These are phyloP conservation scores for Hyaloscypha bicolor DNA, from an alignment of 495 filamentous ascomycete species.

Conservation along the genomic window DNA sequence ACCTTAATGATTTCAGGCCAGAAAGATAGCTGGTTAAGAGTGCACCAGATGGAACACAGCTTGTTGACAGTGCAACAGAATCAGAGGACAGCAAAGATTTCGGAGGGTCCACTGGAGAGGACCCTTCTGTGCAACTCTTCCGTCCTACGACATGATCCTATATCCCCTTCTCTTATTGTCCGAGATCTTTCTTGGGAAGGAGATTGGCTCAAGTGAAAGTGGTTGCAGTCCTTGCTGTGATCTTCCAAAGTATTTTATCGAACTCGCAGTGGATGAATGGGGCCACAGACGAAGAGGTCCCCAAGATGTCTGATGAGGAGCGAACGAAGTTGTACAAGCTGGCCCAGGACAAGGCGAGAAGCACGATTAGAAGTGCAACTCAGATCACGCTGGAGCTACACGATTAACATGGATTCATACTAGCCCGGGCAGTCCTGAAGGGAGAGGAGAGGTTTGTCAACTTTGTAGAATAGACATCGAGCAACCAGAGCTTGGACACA, in stretches of 20 bases:
- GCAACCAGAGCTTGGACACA: background rate
- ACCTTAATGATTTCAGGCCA: slow-evolving; percentile 54
- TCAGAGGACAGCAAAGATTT: slow-evolving; percentile 45
- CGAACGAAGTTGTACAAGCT: slow-evolving; percentile 38
- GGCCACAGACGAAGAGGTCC: background rate
- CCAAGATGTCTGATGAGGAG: background rate
- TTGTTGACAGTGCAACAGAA: slow-evolving; percentile 8
- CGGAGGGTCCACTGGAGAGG: too few relatives aligned
- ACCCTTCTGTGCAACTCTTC: too few relatives aligned
- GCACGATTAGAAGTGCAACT: slow-evolving; percentile 38
- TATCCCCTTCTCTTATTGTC: too few relatives aligned
- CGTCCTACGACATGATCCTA: too few relatives aligned
- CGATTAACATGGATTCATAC: slow-evolving; percentile 46
- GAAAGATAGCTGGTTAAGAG: slow-evolving; percentile 58
- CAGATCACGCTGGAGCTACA: slow-evolving; percentile 67
- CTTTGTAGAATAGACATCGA: background rate
- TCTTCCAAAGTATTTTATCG: too few relatives aligned
- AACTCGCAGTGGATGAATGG: background rate
- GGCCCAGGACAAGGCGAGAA: slow-evolving; percentile 51
- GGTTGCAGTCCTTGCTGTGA: too few relatives aligned
- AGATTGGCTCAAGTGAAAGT: too few relatives aligned
- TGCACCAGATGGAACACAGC: slow-evolving; percentile 29
- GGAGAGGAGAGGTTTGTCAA: slow-evolving; percentile 59
- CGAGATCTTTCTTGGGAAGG: too few relatives aligned
- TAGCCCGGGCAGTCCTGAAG: slow-evolving; percentile 62